Conservation (phyloP, 1,139 yeast genomes). For the Zhuliangozyma blackwelliae region DNA sequence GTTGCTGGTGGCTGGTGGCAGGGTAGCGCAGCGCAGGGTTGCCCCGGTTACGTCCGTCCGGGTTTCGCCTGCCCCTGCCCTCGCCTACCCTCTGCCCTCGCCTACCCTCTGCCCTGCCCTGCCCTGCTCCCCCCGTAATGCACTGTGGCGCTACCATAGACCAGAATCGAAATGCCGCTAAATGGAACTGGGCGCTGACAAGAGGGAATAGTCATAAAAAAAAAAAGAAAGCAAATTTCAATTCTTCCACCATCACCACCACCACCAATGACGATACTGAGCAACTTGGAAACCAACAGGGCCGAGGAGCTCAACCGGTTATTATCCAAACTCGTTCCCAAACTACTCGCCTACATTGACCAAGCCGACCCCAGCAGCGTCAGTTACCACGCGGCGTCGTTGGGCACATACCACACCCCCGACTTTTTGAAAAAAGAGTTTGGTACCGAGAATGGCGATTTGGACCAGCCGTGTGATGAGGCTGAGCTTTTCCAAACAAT, state of each 20-base stretch:
- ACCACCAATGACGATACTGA: slow-evolving; percentile 8
- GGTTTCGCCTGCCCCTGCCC: too few relatives aligned
- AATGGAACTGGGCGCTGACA: too few relatives aligned
- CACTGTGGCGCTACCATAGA: too few relatives aligned
- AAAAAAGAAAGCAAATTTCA: background rate
- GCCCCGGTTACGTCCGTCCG: too few relatives aligned
- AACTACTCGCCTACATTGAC: slow-evolving; percentile 31
- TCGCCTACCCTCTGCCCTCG: too few relatives aligned
- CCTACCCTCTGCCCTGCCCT: too few relatives aligned
- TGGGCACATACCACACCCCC: slow-evolving; percentile 41
- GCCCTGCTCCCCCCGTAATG: too few relatives aligned
- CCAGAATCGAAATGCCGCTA: too few relatives aligned
- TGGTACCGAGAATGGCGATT: slow-evolving; percentile 9
- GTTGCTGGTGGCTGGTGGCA: too few relatives aligned
- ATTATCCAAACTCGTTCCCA: slow-evolving; percentile 31
- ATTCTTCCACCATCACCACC: too few relatives aligned
- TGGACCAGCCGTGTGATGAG: slow-evolving; percentile 16
- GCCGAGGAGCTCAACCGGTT: slow-evolving; percentile 36
- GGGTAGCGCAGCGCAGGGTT: too few relatives aligned
- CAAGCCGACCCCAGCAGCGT: slow-evolving; percentile 29
- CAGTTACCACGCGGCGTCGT: slow-evolving; percentile 23
- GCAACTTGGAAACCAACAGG: slow-evolving; percentile 30
- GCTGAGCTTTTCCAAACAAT: slow-evolving; percentile 41
- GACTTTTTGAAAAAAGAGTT: slow-evolving; percentile 25
- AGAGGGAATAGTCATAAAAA: background rate